Evolutionary conservation across 257 asterid species (phyloP), one percentile per base, ranked within the genome.

Genomic region (Anisodus acutangulus): DNA sequence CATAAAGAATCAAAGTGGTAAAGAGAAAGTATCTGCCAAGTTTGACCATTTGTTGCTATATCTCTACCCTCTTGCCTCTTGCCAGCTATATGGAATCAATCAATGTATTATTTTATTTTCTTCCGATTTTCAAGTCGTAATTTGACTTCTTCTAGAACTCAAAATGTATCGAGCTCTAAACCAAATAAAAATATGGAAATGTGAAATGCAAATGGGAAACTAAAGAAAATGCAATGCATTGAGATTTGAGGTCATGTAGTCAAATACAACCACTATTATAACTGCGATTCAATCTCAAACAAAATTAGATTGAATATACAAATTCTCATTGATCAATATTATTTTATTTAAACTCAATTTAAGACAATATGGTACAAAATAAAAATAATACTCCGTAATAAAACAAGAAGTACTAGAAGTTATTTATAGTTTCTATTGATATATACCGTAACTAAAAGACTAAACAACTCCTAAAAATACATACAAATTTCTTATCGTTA

Each of bases 11-110:
- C 64, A 82, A 79, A 49, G 53, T 82, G 72, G 66, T 47, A 63
- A 69, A 49, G 66, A 37, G 47, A 82, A 81, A 7, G 39, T 58
- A 64, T 82, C 79, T 82, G 79, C 47, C 84, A 51, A 54, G 41
- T 62, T 80, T 87, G 89, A 85, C 85, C 70, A 31, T 84, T 81
- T 86, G 86, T 37, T 85, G 49, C 80, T 54, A 49, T 22, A 22
- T 22, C 26, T 26, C 26, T 22, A 22, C 26, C 26, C 26, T 22
- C 26, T 22, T 22, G 0, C 0, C 19, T 49, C 60, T 49, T 58
- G 84, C 82, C 84, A 83, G 84, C 86, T 68, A 49, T 45, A 51
- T 55, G 7, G 45, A 60, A 51, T 69, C 81, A 68, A 68, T 58
- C 59, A 45, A 45, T 43, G n/a, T 51, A 57, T 3, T 76, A 0